These are phyloP conservation scores for Hydnomerulius pinastri DNA, from an alignment of 768 basidiomycete species.

Conservation along the genomic window DNA sequence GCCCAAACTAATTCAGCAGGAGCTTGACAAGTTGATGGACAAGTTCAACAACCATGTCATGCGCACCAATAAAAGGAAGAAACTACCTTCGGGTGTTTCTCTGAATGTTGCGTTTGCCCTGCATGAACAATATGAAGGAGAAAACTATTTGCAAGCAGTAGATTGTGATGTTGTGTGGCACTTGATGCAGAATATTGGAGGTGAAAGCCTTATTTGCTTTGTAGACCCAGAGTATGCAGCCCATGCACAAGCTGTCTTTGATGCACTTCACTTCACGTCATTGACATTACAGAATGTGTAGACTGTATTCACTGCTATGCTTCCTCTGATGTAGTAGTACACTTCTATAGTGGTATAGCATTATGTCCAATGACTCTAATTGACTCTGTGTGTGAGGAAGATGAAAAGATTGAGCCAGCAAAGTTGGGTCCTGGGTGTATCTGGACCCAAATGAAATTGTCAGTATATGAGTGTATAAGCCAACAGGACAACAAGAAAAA, in stretches of 20 bases:
- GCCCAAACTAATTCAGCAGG: conserved; percentile 27
- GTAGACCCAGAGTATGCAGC: conserved; percentile 14
- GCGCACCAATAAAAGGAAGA: conserved; percentile 19
- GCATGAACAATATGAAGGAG: conserved; percentile 13
- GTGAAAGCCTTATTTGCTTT: conserved; percentile 23
- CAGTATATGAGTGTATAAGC: too few species aligned
- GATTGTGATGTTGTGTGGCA: conserved; percentile 18
- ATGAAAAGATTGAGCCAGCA: too few species aligned
- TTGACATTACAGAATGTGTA: conserved; percentile 22
- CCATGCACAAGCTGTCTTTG: conserved; percentile 15
- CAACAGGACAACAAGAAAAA: too few species aligned
- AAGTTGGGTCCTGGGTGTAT: too few species aligned
- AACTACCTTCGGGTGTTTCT: conserved; percentile 23
- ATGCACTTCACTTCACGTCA: conserved; percentile 5
- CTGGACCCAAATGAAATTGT: too few species aligned
- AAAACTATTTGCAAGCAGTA: conserved; percentile 21
- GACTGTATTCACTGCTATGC: conserved; percentile 18
- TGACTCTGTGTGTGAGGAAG: too few species aligned
- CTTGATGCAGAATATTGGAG: conserved; percentile 26
- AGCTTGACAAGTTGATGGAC: conserved; percentile 20
- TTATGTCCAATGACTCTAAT: too few species aligned
- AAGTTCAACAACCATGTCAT: conserved; percentile 19
- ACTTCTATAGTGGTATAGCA: too few species aligned
- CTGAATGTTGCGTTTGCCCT: conserved; percentile 23
- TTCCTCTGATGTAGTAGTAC: conserved; percentile 20